phyloP scores from a whole-genome alignment of 345 rosid genomes.

The Odontarrhena argentea region DNA sequence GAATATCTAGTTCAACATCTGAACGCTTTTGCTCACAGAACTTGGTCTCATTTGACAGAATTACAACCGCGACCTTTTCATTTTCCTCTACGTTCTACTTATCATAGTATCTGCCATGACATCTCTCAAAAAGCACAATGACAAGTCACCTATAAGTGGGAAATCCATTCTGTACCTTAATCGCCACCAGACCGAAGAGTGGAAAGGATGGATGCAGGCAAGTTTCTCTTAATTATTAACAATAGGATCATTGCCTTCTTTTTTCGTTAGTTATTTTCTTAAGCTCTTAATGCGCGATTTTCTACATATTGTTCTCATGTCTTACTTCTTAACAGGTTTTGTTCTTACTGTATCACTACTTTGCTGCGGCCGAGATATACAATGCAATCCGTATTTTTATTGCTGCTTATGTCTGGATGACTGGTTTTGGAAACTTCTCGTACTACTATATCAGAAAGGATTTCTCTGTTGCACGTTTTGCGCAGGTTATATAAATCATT shows the following conservation, averaged over 20 bases:
- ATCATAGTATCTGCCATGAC: conserved; percentile 87
- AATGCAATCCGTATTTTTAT: conserved; percentile 92
- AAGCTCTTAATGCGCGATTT: background rate
- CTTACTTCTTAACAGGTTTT: conserved; percentile 60
- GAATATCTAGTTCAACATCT: background rate
- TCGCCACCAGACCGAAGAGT: conserved; percentile 96
- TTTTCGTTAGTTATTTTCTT: background rate
- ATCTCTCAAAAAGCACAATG: conserved; percentile 78
- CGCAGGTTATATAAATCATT: conserved; percentile 63
- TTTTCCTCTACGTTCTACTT: conserved; percentile 83
- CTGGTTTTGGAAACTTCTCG: conserved; percentile 97
- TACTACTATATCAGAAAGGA: conserved; percentile 95
- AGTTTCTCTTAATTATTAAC: conserved; percentile 41
- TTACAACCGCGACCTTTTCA: conserved; percentile 92
- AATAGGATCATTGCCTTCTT: background rate
- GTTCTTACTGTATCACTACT: conserved; percentile 96
- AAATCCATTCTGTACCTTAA: conserved; percentile 81
- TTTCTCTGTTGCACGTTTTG: conserved; percentile 86
- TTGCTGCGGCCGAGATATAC: conserved; percentile 92
- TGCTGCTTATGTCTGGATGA: conserved; percentile 99
- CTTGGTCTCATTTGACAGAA: conserved; percentile 56
- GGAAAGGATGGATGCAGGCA: conserved; percentile 99
- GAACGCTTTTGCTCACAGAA: conserved; percentile 20
- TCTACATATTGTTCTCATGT: conserved; percentile 19
- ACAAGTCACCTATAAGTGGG: conserved; percentile 78